Base-by-base conservation (phyloP, 139 green algal genomes). In the Zygnema circumcarinatum region DNA sequence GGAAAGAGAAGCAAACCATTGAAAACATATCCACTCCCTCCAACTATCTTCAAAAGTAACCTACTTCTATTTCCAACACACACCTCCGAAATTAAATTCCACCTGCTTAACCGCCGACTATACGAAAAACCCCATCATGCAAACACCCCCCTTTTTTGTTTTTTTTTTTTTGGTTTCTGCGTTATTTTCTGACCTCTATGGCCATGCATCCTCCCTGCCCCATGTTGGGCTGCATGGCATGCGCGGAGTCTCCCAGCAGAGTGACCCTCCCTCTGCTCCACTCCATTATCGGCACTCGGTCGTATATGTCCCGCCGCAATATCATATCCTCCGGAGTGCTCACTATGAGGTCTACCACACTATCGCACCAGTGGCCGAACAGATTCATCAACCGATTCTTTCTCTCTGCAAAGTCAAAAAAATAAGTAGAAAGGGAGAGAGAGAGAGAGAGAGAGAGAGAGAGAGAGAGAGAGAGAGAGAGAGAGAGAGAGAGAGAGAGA, bases 191-290 rank as follows among this genome's bases (percentile, higher is more conserved):
- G 68, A 90, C 68, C 81, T 94, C 92, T 75, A 94, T 94, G 22
- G 92, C 92, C 83, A 93, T 92, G 93, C 97, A 98, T 29, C 97
- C 96, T 88, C 98, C 97, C 79, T 94, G 91, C 1, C 97, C 97
- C 87, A 99, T 92, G 93, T 99, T 99, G 83, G 97, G 97, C 94
- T 98, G 96, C 96, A 99, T 98, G 16, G 97, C 96, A 85, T 99
- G 97, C 33, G 95, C 95, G n/a, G 89, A 93, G 90, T 99, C 97
- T 1, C 97, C 97, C 67, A 99, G 93, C 67, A 99, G 92, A 0
- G 92, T 95, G 25, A 98, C 96, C 11, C 94, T 89, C 33, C 95
- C 94, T 83, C 97, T 92, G 38, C 87, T 74, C 97, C 97, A 98
- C 38, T 87, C 89, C 81, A 97, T 94, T 81, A 95, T 95, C 83